Base-by-base conservation (phyloP, 2,329 filamentous ascomycete species). In the Neonectria magnoliae region DNA sequence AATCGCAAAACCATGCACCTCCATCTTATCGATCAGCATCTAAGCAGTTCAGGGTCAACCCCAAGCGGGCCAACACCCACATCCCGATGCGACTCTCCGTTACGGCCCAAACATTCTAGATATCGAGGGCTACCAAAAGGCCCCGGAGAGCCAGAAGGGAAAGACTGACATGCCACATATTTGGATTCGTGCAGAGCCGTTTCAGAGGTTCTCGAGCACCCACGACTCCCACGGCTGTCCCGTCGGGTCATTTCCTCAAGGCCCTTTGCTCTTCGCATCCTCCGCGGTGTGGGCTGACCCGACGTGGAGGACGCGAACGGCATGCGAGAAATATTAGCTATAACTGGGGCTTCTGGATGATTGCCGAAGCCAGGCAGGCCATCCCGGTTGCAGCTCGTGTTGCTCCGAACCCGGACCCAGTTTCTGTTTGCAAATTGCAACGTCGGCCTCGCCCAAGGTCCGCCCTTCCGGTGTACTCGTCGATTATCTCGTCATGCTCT, bases 21-120 rank as follows among this genome's bases (percentile, higher is more conserved):
- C 50, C 44, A 63, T 60, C 61, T 66, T 66, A 61, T 61, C 62
- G 53, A 62, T 58, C 61, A 48, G 29, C 25, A 63, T 64, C 59
- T 65, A 48, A 62, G 59, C 59, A 59, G 54, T 55, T 54, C 25
- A 41, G 58, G 62, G 57, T 44, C 47, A 11, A 20, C 8, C 54
- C 53, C 11, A 38, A 38, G 27, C 3, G 11, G 20, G 31, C 31
- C 51, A 41, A 38, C 14, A 38, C 36, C 36, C 36, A 38, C 36
- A 38, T 38, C 36, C 14, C 36, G 14, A 38, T 8, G 11, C 16
- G 20, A 29, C 22, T 31, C 22, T 55, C 33, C 22, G n/a, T n/a
- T n/a, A n/a, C 41, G 14, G 18, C 14, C 22, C 6, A 33, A 29
- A 47, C 22, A 38, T 52, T 62, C 60, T 62, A 38, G 36, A 41